A percentile compares a stretch with the other conserved stretches of the same genome.
Evolutionary conservation across 257 asterid species (phyloP).

Genomic region (Apocynum venetum): DNA sequence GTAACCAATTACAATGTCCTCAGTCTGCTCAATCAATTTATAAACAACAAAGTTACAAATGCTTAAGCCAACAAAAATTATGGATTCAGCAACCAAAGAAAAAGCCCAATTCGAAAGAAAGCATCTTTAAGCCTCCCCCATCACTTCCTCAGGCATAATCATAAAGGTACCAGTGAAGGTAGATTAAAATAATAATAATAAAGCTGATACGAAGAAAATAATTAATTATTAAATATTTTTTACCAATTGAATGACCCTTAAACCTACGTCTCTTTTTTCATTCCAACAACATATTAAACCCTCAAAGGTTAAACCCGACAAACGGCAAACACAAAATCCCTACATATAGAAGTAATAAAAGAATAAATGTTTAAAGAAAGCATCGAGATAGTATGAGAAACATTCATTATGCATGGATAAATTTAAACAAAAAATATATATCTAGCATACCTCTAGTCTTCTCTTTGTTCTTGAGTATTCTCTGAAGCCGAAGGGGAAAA

Average conservation of each 20-base stretch:
- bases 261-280: not conserved
- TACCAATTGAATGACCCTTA: not conserved
- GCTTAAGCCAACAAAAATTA: not conserved
- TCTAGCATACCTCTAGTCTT: not conserved
- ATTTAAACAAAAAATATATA: not conserved
- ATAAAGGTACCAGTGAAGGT: not conserved
- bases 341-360: not conserved
- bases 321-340: not conserved
- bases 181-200: not conserved
- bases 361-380: not conserved
- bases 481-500: not conserved
- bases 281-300: not conserved
- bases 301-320: not conserved
- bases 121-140: slow-evolving; percentile 2
- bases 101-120: not conserved
- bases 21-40: not conserved
- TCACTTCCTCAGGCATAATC: not conserved
- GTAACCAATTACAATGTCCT: not conserved
- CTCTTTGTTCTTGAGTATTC: not conserved
- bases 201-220: not conserved
- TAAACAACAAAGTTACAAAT: not conserved
- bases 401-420: not conserved
- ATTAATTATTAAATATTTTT: not conserved
- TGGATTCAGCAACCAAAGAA: not conserved
- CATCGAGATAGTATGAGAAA: not conserved